Percentiles rank a stretch among this genome's conserved stretches.
phyloP scores from a whole-genome alignment of 2,329 filamentous ascomycete genomes.

The Leptographium procerum region DNA sequence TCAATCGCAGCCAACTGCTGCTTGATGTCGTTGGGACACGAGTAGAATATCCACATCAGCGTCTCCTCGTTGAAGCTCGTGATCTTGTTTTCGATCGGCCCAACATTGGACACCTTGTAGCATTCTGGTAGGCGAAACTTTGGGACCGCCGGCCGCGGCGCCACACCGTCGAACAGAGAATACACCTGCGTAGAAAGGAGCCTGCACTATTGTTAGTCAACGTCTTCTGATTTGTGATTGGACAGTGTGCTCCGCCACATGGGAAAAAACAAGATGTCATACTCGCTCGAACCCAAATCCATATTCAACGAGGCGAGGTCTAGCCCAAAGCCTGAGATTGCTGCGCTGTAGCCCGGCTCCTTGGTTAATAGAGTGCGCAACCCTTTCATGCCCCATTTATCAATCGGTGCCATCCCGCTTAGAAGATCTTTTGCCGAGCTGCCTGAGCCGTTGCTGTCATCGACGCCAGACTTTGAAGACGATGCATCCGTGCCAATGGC shows the following conservation, averaged over 20 bases:
- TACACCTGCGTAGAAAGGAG: slow-evolving; percentile 48
- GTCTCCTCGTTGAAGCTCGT: slow-evolving; percentile 58
- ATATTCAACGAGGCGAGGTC: slow-evolving; percentile 46
- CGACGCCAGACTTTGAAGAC: slow-evolving; percentile 22
- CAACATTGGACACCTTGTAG: slow-evolving; percentile 55
- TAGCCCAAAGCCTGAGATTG: slow-evolving; percentile 48
- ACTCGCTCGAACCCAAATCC: slow-evolving; percentile 47
- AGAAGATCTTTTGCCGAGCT: slow-evolving; percentile 43
- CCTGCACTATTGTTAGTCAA: slow-evolving; percentile 19
- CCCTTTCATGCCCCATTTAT: slow-evolving; percentile 56
- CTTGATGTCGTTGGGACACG: slow-evolving; percentile 49
- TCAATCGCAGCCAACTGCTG: slow-evolving; percentile 53
- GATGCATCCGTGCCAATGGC: slow-evolving; percentile 32
- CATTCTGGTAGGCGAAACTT: slow-evolving; percentile 52
- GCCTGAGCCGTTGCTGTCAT: slow-evolving; percentile 27
- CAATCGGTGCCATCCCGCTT: slow-evolving; percentile 47
- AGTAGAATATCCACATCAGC: slow-evolving; percentile 60
- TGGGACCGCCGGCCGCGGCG: slow-evolving; percentile 45
- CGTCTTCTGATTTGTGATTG: background rate
- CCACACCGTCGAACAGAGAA: slow-evolving; percentile 49
- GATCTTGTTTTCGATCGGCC: slow-evolving; percentile 54
- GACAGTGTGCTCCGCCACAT: too few species aligned
- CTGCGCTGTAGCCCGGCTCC: slow-evolving; percentile 50
- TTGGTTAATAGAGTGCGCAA: slow-evolving; percentile 52
- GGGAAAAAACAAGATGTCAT: slow-evolving; percentile 11